Evolutionary conservation across 164 flowering plant species (phyloP), one percentile per base, ranked within the genome.

Genomic region (Vitis labrusca): DNA sequence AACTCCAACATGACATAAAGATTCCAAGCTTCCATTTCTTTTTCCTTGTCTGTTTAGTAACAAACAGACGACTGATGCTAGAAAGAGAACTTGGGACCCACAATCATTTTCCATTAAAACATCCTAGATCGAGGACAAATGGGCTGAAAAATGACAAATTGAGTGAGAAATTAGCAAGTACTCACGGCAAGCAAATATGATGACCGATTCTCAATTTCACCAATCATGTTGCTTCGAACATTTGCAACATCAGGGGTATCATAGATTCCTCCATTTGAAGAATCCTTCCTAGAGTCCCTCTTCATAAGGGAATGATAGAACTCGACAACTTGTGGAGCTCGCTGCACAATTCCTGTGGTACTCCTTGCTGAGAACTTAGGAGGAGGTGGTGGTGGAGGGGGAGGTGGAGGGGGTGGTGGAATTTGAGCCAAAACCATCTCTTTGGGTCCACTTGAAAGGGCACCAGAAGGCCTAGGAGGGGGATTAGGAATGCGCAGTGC

Each of bases 101-200:
- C 27, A 23, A 23, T 23, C 27, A 23, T 23, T 23, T 23, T 23
- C 27, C 44, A 37, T 37, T 37, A 37, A 37, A 37, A 37, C 44
- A 37, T 16, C 27, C 27, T 16, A 15, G 60, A 2, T 5, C 10
- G 14, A 61, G 30, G 30, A 58, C 30, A 58, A 10, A 50, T n/a
- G 6, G 63, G 9, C 5, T 29, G 27, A 52, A 16, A 44, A 50
- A 57, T 47, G 23, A 48, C 10, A 52, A 11, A 29, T 10, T 52
- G 9, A 66, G 63, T 9, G 61, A 59, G 4, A 10, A 49, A 65
- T 15, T 7, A 59, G 61, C 12, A 66, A 65, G 9, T 19, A 86
- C 92, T 89, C 81, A 94, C 98, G 58, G 98, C 98, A 73, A 94
- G 91, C 83, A 94, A 87, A 82, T 94, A 83, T 1, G 98, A 88